phyloP scores from a whole-genome alignment of 306 rosid genomes.

The Malus sieversii region DNA sequence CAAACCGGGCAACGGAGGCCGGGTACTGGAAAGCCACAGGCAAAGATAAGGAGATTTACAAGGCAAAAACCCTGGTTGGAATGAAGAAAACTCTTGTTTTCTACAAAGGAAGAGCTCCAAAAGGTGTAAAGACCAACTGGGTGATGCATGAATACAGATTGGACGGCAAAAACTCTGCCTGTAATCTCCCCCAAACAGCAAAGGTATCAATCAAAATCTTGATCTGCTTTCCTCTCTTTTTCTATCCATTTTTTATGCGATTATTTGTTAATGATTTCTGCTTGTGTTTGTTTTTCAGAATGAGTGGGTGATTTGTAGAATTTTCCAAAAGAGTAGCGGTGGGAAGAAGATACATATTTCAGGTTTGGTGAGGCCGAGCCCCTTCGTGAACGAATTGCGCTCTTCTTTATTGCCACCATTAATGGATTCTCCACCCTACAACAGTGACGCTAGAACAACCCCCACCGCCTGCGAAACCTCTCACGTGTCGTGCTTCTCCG shows the following conservation, averaged over 20 bases:
- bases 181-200: constrained; percentile 30
- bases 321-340: constrained; percentile 38
- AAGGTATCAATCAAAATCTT: constrained; percentile 28
- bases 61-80: constrained; percentile 44
- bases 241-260: background rate
- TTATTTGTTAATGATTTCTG: background rate
- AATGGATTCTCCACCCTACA: constrained; percentile 51
- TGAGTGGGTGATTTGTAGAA: constrained; percentile 82
- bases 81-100: constrained; percentile 94
- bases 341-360: constrained; percentile 41
- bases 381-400: constrained; percentile 17
- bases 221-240: background rate
- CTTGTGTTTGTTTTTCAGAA: constrained; percentile 38
- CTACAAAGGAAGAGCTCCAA: constrained; percentile 82
- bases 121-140: constrained; percentile 71
- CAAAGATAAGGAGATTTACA: constrained; percentile 72
- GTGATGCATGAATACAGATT: constrained; percentile 87
- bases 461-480: constrained; percentile 25
- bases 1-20: constrained; percentile 78
- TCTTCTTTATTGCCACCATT: constrained; percentile 45
- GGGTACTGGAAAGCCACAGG: constrained; percentile 98
- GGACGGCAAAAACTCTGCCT: constrained; percentile 34
- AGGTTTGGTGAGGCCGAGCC: constrained; percentile 29
- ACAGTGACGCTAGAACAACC: constrained; percentile 28
- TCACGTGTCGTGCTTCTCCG: constrained; percentile 67